Conservation (phyloP, 2,329 filamentous ascomycete species). For the Fusarium humuli region DNA sequence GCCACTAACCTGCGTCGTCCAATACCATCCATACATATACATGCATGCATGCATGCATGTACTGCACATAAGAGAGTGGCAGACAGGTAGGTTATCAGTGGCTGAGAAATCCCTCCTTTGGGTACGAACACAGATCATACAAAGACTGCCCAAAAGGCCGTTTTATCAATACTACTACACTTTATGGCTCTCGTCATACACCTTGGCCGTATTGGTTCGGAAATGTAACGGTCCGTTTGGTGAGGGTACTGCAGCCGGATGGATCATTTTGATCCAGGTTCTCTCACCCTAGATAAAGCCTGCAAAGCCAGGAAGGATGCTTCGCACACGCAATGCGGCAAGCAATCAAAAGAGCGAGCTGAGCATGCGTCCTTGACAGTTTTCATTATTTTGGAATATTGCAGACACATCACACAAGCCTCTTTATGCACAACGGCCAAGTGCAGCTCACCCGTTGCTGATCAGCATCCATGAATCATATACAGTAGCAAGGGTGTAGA, state of each 20-base stretch:
- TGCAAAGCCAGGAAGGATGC: neutral
- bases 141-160: neutral
- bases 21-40: neutral
- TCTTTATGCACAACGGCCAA: slow-evolving; percentile 11
- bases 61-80: neutral
- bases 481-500: slow-evolving; percentile 10
- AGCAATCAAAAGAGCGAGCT: neutral
- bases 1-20: slow-evolving; percentile 29
- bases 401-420: slow-evolving; percentile 10
- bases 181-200: slow-evolving; percentile 18
- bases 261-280: neutral
- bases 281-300: neutral
- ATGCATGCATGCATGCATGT: neutral
- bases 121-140: neutral
- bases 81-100: neutral
- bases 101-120: neutral
- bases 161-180: slow-evolving; percentile 1
- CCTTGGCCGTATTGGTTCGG: slow-evolving; percentile 3
- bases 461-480: slow-evolving; percentile 31
- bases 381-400: neutral
- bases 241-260: slow-evolving; percentile 28
- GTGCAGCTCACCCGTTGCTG: slow-evolving; percentile 26
- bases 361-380: neutral
- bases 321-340: neutral
- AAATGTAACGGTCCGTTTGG: slow-evolving; percentile 29